Evolutionary conservation across 2,329 filamentous ascomycete genomes (phyloP).

Genomic region (Ophiostoma novo-ulmi): DNA sequence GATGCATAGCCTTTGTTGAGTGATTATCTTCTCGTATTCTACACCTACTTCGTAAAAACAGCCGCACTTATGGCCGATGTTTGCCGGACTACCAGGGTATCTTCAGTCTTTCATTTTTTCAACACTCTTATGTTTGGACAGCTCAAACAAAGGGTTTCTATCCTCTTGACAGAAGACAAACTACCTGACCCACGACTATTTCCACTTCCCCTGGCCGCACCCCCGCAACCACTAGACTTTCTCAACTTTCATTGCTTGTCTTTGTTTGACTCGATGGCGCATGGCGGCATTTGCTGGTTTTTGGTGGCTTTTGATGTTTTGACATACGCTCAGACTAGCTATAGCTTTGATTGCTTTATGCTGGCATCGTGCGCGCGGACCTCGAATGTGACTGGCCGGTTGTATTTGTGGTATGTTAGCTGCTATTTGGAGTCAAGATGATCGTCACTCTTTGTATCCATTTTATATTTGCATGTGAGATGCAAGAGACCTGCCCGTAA

Average conservation of each 20-base stretch:
- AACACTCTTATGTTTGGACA: background rate
- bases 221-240: background rate
- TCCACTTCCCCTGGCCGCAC: background rate
- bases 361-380: background rate
- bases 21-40: background rate
- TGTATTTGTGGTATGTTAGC: background rate
- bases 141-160: background rate
- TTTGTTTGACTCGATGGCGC: background rate
- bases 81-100: background rate
- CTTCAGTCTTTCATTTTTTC: background rate
- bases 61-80: slow-evolving; percentile 1
- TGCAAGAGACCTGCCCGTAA: slow-evolving; percentile 1
- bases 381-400: slow-evolving; percentile 10
- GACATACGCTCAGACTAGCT: background rate
- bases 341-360: background rate
- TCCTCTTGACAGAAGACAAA: background rate
- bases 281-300: background rate
- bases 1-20: background rate
- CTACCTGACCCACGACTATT: background rate
- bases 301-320: background rate
- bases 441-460: background rate
- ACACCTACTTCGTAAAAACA: background rate
- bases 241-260: background rate
- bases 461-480: slow-evolving; percentile 15
- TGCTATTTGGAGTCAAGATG: background rate